Evolutionary conservation across 768 basidiomycete species (phyloP).

Genomic region (Leccinum sublutescens): DNA sequence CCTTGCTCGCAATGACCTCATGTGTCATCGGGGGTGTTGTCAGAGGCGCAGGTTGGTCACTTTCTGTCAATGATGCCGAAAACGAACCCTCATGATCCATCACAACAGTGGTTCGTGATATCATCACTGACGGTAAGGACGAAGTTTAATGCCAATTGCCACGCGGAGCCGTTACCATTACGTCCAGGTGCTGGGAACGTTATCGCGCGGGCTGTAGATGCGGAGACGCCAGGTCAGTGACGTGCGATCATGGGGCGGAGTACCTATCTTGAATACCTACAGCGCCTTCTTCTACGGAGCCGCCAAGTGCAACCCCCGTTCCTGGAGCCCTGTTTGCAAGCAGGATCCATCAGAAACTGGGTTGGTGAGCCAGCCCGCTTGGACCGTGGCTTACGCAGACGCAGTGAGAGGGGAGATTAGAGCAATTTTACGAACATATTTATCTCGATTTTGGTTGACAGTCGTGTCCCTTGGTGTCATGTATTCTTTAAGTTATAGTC

Average conservation of each 20-base stretch:
- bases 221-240: constrained; percentile 10
- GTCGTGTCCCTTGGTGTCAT: background rate
- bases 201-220: background rate
- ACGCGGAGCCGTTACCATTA: background rate
- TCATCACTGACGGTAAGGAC: constrained; percentile 2
- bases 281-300: background rate
- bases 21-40: constrained; percentile 7
- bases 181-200: background rate
- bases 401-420: background rate
- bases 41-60: constrained; percentile 8
- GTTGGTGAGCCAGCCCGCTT: background rate
- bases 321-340: constrained; percentile 7
- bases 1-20: constrained; percentile 11
- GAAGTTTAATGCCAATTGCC: background rate
- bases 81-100: background rate
- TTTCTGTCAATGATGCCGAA: background rate
- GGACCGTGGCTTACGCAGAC: background rate
- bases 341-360: constrained; percentile 13
- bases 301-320: background rate
- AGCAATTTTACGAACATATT: background rate
- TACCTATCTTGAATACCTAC: background rate
- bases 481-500: background rate
- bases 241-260: background rate
- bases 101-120: background rate
- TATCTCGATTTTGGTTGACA: background rate